These are phyloP conservation scores for Saururus chinensis DNA, from an alignment of 164 flowering plant species.

Conservation along the genomic window DNA sequence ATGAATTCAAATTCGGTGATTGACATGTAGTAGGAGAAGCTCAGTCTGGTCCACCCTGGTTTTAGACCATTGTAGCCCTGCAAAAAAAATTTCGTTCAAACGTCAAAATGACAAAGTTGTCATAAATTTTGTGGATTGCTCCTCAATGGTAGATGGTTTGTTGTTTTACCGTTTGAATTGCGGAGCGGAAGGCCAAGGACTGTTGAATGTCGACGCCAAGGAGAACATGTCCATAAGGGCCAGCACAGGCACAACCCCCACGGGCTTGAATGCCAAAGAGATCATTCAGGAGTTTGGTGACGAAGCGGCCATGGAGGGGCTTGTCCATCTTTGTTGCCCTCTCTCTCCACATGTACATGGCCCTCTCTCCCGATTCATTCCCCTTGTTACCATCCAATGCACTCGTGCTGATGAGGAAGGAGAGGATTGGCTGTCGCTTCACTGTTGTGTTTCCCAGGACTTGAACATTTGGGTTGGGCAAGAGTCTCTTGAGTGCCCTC, in stretches of 20 bases:
- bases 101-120: too few relatives aligned
- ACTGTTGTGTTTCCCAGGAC: conserved; percentile 48
- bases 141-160: too few relatives aligned
- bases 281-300: conserved; percentile 68
- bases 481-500: conserved; percentile 51
- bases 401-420: conserved; percentile 52
- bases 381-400: conserved; percentile 1
- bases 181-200: conserved; percentile 34
- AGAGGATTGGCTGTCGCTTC: conserved; percentile 53
- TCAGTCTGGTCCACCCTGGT: conserved; percentile 91
- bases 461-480: conserved; percentile 39
- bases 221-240: conserved; percentile 65
- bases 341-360: conserved; percentile 32
- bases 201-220: conserved; percentile 33
- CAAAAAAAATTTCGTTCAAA: not conserved
- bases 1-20: conserved; percentile 62
- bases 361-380: not conserved
- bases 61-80: conserved; percentile 69
- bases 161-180: conserved; percentile 43
- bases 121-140: too few relatives aligned
- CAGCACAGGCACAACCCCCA: conserved; percentile 92
- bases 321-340: conserved; percentile 36
- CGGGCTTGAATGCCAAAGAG: conserved; percentile 84
- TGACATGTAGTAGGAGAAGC: conserved; percentile 78
- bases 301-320: conserved; percentile 68